Evolutionary conservation across 257 asterid species (phyloP).

Genomic region (Paraleonurus japonicus): DNA sequence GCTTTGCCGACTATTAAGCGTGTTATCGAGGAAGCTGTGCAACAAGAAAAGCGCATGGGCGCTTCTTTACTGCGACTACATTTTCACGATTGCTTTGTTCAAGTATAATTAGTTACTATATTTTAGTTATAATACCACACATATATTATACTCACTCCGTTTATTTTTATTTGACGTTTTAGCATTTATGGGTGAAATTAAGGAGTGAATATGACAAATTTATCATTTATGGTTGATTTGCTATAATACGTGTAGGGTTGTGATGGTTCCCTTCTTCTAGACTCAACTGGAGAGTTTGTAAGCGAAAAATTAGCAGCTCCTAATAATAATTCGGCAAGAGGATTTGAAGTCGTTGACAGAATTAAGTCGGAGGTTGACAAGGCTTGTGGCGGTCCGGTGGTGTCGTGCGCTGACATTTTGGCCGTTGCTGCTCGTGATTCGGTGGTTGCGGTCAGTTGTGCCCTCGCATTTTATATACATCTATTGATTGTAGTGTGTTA

Average conservation of each 20-base stretch:
- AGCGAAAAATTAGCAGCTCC: constrained; percentile 3
- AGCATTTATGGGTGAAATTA: no score
- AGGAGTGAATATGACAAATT: no score
- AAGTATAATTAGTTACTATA: neutral
- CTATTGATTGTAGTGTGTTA: no score
- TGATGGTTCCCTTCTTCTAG: constrained; percentile 3
- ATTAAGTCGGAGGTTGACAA: neutral
- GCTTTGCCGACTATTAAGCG: neutral
- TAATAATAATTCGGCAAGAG: neutral
- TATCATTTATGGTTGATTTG: no score
- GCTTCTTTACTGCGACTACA: neutral
- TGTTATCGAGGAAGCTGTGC: neutral
- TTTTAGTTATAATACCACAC: no score
- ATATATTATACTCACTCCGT: no score
- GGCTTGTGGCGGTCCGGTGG: neutral
- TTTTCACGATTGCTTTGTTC: neutral
- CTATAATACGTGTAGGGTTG: neutral
- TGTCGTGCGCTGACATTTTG: constrained; percentile 6
- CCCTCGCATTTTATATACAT: no score
- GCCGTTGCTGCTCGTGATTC: constrained; percentile 16
- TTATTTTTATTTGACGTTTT: no score
- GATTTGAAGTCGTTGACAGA: neutral
- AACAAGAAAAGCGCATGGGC: neutral
- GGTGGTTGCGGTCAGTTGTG: constrained; percentile 5
- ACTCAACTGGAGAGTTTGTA: neutral